Evolutionary conservation across 2,329 filamentous ascomycete species (phyloP), one percentile per base, ranked within the genome.

Genomic region (Septoria petroselini): DNA sequence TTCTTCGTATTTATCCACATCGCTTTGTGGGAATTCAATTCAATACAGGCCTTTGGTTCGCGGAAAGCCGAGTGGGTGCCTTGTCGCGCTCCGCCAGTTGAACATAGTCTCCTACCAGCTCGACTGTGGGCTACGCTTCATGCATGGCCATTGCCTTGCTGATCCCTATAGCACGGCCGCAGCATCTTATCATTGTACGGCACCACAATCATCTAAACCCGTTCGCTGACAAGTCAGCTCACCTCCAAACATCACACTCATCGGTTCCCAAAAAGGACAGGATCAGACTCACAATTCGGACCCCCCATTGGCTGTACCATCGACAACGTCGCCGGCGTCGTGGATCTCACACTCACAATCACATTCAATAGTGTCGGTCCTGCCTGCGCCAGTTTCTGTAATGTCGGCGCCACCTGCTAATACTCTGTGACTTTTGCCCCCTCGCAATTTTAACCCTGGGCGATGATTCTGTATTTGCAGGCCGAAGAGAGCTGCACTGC

Each of bases 111-210:
- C n/a, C n/a, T n/a, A n/a, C n/a, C n/a, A n/a, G n/a, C n/a, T n/a
- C n/a, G n/a, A n/a, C n/a, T n/a, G n/a, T n/a, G n/a, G n/a, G n/a
- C n/a, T n/a, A n/a, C 9, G 23, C 9, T 9, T 27, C 23, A 27
- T 27, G 23, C 23, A 27, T 27, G 23, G 23, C 23, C 23, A 27
- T 27, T 27, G 9, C 5, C 9, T 9, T 27, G 23, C 23, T 41
- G 25, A 31, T 52, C 38, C 47, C 55, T 57, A 31, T 56, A 59
- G 35, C 40, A 61, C 6, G 66, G 63, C 41, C 70, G 58, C 0
- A 71, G 72, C 18, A 75, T 60, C 55, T 76, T 76, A 46, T 75
- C 72, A 57, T 76, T 75, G 54, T 76, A 76, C 2, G 73, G 73
- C 45, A 76, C 72, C 19, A 75, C 72, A 51, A 76, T 72, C 7